Percentiles rank a stretch among this genome's conserved stretches.
Conservation (phyloP, 2,329 filamentous ascomycete species). For the Ophiocordyceps camponoti-rufipedis region DNA sequence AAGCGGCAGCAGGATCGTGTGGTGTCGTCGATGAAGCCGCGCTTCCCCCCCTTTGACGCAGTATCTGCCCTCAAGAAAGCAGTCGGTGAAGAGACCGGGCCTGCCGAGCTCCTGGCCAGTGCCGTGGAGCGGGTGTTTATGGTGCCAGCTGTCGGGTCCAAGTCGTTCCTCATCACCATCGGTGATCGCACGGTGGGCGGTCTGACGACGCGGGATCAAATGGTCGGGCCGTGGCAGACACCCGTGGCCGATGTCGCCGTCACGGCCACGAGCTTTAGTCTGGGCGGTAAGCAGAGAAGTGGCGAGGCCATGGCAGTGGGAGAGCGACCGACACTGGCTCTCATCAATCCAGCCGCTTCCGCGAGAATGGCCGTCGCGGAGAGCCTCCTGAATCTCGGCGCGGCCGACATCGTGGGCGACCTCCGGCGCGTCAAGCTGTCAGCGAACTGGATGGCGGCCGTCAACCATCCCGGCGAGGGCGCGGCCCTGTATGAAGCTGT, state of each 20-base stretch:
- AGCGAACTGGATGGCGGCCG: slow-evolving; percentile 98
- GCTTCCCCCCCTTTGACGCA: slow-evolving; percentile 55
- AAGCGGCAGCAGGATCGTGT: slow-evolving; percentile 63
- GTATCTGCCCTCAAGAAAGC: slow-evolving; percentile 44
- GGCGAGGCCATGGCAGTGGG: slow-evolving; percentile 98
- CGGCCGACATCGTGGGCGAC: slow-evolving; percentile 50
- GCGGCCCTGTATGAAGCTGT: slow-evolving; percentile 88
- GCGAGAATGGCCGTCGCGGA: slow-evolving; percentile 94
- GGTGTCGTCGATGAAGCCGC: slow-evolving; percentile 51
- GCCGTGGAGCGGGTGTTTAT: slow-evolving; percentile 68
- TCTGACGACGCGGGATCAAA: slow-evolving; percentile 75
- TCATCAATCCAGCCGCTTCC: slow-evolving; percentile 79
- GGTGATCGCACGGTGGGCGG: slow-evolving; percentile 85
- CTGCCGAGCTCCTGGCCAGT: slow-evolving; percentile 36
- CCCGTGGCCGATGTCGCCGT: slow-evolving; percentile 90
- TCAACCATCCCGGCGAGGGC: slow-evolving; percentile 79
- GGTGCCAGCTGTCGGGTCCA: slow-evolving; percentile 84
- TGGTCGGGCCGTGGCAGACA: slow-evolving; percentile 92
- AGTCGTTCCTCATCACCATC: slow-evolving; percentile 94
- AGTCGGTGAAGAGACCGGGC: slow-evolving; percentile 32
- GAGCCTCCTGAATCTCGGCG: slow-evolving; percentile 81
- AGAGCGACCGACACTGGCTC: slow-evolving; percentile 72
- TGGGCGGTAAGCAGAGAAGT: slow-evolving; percentile 46
- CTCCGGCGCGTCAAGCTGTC: slow-evolving; percentile 71
- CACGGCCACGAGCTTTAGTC: slow-evolving; percentile 62